Evolutionary conservation across 2,329 filamentous ascomycete species (phyloP).

Genomic region (Cladosporium sp.): DNA sequence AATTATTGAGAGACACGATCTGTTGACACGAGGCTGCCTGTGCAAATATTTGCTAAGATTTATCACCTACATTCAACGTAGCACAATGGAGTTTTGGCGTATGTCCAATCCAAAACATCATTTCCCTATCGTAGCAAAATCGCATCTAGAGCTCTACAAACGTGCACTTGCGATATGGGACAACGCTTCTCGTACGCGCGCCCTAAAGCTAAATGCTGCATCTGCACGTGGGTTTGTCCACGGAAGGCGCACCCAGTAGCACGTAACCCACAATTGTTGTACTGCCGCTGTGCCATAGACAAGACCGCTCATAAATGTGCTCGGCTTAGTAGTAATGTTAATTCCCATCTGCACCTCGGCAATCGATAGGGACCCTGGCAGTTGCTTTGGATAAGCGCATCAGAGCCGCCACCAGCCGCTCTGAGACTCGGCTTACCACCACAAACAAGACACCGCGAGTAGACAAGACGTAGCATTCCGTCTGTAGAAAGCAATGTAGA

Average conservation of each 20-base stretch:
- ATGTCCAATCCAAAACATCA: too few species aligned
- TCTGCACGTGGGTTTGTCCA: too few species aligned
- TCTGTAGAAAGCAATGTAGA: conserved; percentile 8
- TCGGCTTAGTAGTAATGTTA: conserved; percentile 1
- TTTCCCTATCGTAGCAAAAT: too few species aligned
- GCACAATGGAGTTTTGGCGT: too few species aligned
- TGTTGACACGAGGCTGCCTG: too few species aligned
- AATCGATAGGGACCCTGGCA: neutral
- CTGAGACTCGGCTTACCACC: conserved; percentile 8
- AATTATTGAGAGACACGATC: too few species aligned
- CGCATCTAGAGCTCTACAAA: too few species aligned
- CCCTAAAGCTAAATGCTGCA: too few species aligned
- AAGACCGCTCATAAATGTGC: neutral
- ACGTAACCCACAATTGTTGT: neutral
- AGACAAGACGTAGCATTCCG: conserved; percentile 7
- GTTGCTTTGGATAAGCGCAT: neutral
- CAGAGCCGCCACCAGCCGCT: conserved; percentile 5
- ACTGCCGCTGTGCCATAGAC: neutral
- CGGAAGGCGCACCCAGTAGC: neutral
- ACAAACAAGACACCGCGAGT: neutral
- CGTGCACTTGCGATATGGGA: too few species aligned
- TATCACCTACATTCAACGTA: too few species aligned
- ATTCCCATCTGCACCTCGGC: neutral
- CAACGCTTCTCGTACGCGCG: too few species aligned
- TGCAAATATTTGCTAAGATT: too few species aligned